A percentile compares a stretch with the other conserved stretches of the same genome.
These are phyloP conservation scores for Barnettozyma vustinii DNA, from an alignment of 805 yeast species.

Conservation along the genomic window DNA sequence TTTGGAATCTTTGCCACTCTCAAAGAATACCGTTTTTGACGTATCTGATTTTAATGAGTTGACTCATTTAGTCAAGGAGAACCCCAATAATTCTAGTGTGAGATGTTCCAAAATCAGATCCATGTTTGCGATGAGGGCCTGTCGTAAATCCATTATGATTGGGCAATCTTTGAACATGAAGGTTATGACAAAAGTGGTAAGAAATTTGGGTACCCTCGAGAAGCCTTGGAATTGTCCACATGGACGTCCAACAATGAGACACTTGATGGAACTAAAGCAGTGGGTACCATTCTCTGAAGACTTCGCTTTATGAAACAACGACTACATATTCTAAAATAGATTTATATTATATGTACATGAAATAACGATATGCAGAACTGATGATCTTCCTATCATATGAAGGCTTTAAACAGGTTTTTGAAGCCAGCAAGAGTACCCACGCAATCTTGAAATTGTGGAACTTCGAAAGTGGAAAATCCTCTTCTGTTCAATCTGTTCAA, in stretches of 20 bases:
- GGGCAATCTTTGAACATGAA: slow-evolving; percentile 60
- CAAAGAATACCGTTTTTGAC: slow-evolving; percentile 65
- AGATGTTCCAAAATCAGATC: slow-evolving; percentile 74
- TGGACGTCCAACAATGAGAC: slow-evolving; percentile 96
- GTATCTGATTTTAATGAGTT: slow-evolving; percentile 68
- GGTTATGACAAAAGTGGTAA: slow-evolving; percentile 66
- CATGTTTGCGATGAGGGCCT: slow-evolving; percentile 93
- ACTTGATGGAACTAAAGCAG: slow-evolving; percentile 56
- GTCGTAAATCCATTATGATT: slow-evolving; percentile 90
- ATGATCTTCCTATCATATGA: slow-evolving; percentile 2
- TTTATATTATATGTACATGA: slow-evolving; percentile 5
- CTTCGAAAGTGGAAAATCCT: slow-evolving; percentile 26
- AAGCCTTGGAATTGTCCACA: slow-evolving; percentile 97
- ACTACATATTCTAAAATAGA: not conserved
- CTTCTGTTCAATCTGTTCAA: slow-evolving; percentile 73
- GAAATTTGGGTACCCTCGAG: slow-evolving; percentile 62
- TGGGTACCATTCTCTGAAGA: slow-evolving; percentile 43
- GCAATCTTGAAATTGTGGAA: not conserved
- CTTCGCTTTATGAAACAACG: slow-evolving; percentile 25
- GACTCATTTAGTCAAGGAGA: slow-evolving; percentile 57
- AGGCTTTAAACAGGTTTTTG: slow-evolving; percentile 20
- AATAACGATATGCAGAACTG: not conserved
- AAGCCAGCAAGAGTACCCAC: slow-evolving; percentile 20
- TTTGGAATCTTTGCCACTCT: slow-evolving; percentile 63
- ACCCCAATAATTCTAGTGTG: slow-evolving; percentile 38